These are phyloP conservation scores for Suillus hirtellus DNA, from an alignment of 768 basidiomycete species.

Conservation along the genomic window DNA sequence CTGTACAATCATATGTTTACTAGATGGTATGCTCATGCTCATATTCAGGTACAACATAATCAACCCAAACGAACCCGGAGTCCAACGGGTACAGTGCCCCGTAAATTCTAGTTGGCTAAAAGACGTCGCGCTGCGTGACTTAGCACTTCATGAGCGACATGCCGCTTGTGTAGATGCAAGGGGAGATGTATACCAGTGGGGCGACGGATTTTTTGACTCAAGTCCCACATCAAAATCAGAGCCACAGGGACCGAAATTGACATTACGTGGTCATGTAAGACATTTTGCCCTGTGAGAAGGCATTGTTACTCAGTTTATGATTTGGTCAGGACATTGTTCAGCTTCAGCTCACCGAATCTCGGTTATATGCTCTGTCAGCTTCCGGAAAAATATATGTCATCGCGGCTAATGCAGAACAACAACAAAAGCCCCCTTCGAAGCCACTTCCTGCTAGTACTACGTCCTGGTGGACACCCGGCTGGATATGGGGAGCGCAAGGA, in stretches of 20 bases:
- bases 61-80: conserved; percentile 38
- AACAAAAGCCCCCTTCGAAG: conserved; percentile 41
- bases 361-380: conserved; percentile 76
- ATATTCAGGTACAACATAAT: conserved; percentile 46
- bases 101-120: conserved; percentile 58
- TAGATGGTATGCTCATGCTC: conserved; percentile 10
- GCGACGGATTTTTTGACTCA: conserved; percentile 55
- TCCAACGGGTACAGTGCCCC: conserved; percentile 50
- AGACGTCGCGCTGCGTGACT: conserved; percentile 69
- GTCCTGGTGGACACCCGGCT: conserved; percentile 63
- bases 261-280: conserved; percentile 65
- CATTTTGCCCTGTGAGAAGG: not conserved
- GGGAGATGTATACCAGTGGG: conserved; percentile 88
- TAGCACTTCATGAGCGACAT: conserved; percentile 64
- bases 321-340: conserved; percentile 61
- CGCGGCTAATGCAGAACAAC: conserved; percentile 50
- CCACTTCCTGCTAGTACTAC: conserved; percentile 44
- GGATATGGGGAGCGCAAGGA: conserved; percentile 53
- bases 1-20: conserved; percentile 6
- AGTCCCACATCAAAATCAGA: conserved; percentile 23
- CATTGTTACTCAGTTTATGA: not conserved
- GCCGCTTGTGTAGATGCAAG: conserved; percentile 77
- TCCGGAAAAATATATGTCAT: conserved; percentile 76
- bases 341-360: conserved; percentile 57
- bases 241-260: conserved; percentile 44